Evolutionary conservation across 768 basidiomycete species (phyloP).

Genomic region (Daedaleopsis nitida): DNA sequence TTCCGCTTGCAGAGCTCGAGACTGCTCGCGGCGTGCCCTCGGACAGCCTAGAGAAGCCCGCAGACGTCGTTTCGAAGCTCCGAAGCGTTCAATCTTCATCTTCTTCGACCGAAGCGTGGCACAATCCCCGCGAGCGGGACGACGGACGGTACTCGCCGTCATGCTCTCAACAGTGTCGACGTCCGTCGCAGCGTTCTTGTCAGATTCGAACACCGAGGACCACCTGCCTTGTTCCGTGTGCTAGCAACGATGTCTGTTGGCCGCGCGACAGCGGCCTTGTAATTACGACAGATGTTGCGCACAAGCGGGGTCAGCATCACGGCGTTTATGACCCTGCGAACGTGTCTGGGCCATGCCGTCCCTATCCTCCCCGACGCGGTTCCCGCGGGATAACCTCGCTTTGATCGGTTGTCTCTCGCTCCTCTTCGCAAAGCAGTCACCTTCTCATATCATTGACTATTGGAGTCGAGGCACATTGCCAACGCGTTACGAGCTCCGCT

Average conservation of each 20-base stretch:
- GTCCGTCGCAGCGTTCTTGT: not conserved
- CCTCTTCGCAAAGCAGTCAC: too few species aligned
- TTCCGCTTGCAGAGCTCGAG: conserved; percentile 9
- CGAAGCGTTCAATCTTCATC: conserved; percentile 7
- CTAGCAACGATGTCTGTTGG: too few species aligned
- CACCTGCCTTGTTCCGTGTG: too few species aligned
- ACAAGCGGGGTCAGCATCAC: not conserved
- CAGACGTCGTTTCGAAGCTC: conserved; percentile 6
- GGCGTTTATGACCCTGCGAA: not conserved
- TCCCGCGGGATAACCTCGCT: not conserved
- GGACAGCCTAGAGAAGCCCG: conserved; percentile 2
- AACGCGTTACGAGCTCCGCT: too few species aligned
- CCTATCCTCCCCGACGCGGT: not conserved
- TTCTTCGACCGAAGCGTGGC: not conserved
- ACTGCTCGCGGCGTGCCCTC: conserved; percentile 11
- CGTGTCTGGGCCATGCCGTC: not conserved
- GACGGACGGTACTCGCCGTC: not conserved
- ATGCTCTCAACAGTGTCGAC: not conserved
- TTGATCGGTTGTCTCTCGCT: not conserved
- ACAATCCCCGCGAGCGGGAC: not conserved
- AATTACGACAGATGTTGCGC: not conserved
- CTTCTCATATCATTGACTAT: too few species aligned
- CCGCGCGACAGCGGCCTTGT: not conserved
- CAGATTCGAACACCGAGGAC: too few species aligned
- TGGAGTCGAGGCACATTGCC: too few species aligned